Evolutionary conservation across 1,139 yeast genomes (phyloP).

Genomic region (Magnusiomyces ingens): DNA sequence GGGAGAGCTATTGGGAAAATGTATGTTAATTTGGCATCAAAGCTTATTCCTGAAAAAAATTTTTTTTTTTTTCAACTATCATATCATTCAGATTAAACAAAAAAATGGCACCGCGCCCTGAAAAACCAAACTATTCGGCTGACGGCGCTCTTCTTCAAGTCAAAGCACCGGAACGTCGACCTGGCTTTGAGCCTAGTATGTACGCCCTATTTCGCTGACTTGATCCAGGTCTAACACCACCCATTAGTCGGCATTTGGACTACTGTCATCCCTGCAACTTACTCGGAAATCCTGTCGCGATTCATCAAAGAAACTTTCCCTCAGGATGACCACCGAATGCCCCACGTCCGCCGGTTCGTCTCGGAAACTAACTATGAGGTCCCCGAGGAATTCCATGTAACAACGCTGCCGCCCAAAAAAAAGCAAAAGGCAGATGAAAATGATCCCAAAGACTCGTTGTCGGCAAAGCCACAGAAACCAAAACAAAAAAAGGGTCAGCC

Average conservation of each 20-base stretch:
- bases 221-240: too few species aligned
- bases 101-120: background rate
- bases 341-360: constrained; percentile 35
- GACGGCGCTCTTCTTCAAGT: constrained; percentile 11
- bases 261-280: constrained; percentile 40
- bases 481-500: background rate
- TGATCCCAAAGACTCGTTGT: background rate
- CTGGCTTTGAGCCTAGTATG: constrained; percentile 10
- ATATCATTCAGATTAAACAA: constrained; percentile 1
- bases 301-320: constrained; percentile 23
- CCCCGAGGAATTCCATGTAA: constrained; percentile 2
- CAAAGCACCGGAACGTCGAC: constrained; percentile 7
- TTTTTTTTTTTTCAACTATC: background rate
- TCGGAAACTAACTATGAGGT: constrained; percentile 25
- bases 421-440: background rate
- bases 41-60: background rate
- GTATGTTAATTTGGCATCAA: background rate
- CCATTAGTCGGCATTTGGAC: constrained; percentile 45
- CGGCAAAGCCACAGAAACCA: constrained; percentile 2
- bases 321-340: constrained; percentile 19
- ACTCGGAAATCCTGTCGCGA: constrained; percentile 35
- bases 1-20: background rate
- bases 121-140: constrained; percentile 14
- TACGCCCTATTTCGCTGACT: background rate
- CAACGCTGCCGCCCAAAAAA: background rate